These are phyloP conservation scores for Phalaenopsis hybrid DNA, from an alignment of 116 monocot genomes.

Conservation along the genomic window DNA sequence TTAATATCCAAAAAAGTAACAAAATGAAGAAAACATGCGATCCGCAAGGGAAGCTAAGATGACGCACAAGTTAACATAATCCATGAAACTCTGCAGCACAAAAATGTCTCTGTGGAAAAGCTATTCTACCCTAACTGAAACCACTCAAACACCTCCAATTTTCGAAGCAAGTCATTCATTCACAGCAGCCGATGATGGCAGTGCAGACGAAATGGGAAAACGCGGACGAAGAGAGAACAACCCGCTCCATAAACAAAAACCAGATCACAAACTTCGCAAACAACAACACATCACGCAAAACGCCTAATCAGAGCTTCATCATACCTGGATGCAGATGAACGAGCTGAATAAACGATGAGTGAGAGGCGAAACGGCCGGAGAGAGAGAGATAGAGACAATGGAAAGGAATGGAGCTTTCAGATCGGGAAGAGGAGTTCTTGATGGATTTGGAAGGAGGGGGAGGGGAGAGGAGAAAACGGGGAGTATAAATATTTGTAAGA, in stretches of 20 bases:
- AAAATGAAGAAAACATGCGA: not conserved
- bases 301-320: too few relatives aligned
- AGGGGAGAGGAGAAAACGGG: constrained; percentile 2
- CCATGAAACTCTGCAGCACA: not conserved
- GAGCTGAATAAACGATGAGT: not conserved
- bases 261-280: not conserved
- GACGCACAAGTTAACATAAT: not conserved
- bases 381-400: constrained; percentile 5
- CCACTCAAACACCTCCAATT: not conserved
- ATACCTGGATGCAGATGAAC: not conserved
- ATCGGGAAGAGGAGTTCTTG: constrained; percentile 14
- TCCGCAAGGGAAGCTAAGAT: not conserved
- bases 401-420: not conserved
- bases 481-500: not conserved
- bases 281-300: constrained; percentile 3
- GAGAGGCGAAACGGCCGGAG: not conserved
- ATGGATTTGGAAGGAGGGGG: not conserved
- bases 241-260: constrained; percentile 8
- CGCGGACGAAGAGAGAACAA: not conserved
- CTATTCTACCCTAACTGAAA: not conserved
- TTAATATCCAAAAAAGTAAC: not conserved
- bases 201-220: not conserved
- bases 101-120: not conserved
- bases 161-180: not conserved
- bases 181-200: not conserved